A percentile compares a stretch with the other conserved stretches of the same genome.
Conservation (phyloP, 2,329 filamentous ascomycete genomes). For the Trichoderma simmonsii region DNA sequence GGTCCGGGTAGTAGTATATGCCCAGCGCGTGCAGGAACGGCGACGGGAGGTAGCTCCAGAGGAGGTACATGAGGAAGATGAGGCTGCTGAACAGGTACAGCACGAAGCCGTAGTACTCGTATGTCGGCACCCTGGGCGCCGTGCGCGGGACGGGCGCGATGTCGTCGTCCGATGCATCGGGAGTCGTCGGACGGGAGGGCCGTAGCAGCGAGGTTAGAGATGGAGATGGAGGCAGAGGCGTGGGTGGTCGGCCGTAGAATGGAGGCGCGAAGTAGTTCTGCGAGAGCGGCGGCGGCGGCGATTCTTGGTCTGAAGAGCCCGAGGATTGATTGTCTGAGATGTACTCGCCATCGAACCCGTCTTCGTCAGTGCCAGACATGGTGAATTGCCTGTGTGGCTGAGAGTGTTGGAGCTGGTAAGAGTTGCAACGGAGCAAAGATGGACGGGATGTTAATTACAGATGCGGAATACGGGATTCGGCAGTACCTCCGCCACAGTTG, state of each 20-base stretch:
- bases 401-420: not conserved
- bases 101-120: conserved; percentile 99
- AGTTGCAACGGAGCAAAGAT: not conserved
- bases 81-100: conserved; percentile 87
- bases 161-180: conserved; percentile 87
- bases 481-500: not conserved
- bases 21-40: conserved; percentile 90
- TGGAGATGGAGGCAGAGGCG: conserved; percentile 86
- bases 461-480: not conserved
- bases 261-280: conserved; percentile 69
- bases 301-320: conserved; percentile 35
- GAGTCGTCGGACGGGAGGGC: conserved; percentile 87
- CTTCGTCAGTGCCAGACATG: conserved; percentile 36
- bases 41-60: conserved; percentile 88
- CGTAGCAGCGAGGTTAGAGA: conserved; percentile 88
- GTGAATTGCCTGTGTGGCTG: not conserved
- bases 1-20: conserved; percentile 94
- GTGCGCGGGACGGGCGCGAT: conserved; percentile 83
- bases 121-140: conserved; percentile 92
- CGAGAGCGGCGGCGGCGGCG: conserved; percentile 44
- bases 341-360: conserved; percentile 31
- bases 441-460: not conserved
- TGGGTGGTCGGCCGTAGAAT: conserved; percentile 97
- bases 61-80: conserved; percentile 68
- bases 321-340: conserved; percentile 34